These are phyloP conservation scores for Triticum urartu DNA, from an alignment of 176 grass and related monocot species.

Conservation along the genomic window DNA sequence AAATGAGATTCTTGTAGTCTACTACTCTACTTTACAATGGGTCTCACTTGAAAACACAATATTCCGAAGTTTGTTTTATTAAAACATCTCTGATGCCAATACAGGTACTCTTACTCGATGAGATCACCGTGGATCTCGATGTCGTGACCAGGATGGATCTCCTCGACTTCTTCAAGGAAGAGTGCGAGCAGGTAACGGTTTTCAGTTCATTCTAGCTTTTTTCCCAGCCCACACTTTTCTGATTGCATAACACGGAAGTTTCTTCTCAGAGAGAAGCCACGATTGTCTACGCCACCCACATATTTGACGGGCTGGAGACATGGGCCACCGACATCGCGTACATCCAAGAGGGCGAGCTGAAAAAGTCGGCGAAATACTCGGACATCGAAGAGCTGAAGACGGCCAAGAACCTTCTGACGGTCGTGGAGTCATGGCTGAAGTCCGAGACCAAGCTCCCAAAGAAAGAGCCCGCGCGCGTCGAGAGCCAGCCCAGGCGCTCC, in stretches of 20 bases:
- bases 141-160: conserved; percentile 95
- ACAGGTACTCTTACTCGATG: conserved; percentile 90
- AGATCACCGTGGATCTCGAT: conserved; percentile 88
- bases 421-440: conserved; percentile 85
- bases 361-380: conserved; percentile 47
- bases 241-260: not conserved
- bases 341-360: conserved; percentile 86
- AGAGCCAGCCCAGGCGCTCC: conserved; percentile 38
- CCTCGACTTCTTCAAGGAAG: conserved; percentile 96
- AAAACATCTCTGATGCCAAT: not conserved
- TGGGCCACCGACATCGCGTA: conserved; percentile 83
- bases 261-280: conserved; percentile 69
- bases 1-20: not conserved
- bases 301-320: conserved; percentile 87
- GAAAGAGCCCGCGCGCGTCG: conserved; percentile 40
- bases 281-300: conserved; percentile 88
- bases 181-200: conserved; percentile 70
- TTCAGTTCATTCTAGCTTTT: not conserved
- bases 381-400: conserved; percentile 65
- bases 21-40: not conserved
- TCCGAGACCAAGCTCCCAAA: conserved; percentile 69
- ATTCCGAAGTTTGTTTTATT: not conserved
- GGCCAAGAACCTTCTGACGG: conserved; percentile 72
- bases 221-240: not conserved
- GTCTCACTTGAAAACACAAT: not conserved